Evolutionary conservation across 2,329 filamentous ascomycete species (phyloP).

Genomic region (Cladosporium sp.): DNA sequence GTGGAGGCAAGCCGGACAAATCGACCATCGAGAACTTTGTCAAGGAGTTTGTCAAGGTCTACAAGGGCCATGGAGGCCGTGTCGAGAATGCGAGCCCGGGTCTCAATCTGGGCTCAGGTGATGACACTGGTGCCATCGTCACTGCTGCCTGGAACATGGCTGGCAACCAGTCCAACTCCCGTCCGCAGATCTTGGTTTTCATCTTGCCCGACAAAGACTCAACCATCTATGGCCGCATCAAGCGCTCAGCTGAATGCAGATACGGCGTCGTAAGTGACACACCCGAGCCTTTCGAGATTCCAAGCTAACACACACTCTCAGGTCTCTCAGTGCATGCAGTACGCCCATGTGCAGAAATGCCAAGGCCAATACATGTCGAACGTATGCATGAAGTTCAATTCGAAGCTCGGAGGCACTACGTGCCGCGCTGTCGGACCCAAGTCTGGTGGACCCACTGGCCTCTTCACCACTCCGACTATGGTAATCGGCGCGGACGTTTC

Average conservation of each 20-base stretch:
- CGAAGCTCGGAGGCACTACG: slow-evolving; percentile 86
- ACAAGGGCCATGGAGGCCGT: slow-evolving; percentile 62
- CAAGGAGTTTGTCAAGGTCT: slow-evolving; percentile 63
- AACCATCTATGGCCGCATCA: slow-evolving; percentile 78
- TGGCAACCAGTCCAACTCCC: slow-evolving; percentile 55
- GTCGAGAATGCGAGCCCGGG: slow-evolving; percentile 52
- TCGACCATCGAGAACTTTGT: slow-evolving; percentile 56
- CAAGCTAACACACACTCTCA: not conserved
- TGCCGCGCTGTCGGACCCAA: slow-evolving; percentile 50
- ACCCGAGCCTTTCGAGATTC: no score
- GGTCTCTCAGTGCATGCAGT: slow-evolving; percentile 69
- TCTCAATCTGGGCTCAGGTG: slow-evolving; percentile 40
- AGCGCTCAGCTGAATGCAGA: slow-evolving; percentile 84
- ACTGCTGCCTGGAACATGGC: slow-evolving; percentile 56
- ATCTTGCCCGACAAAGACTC: slow-evolving; percentile 72
- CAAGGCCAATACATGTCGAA: slow-evolving; percentile 88
- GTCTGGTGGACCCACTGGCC: slow-evolving; percentile 35
- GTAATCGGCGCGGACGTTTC: slow-evolving; percentile 91
- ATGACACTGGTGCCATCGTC: slow-evolving; percentile 36
- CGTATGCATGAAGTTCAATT: slow-evolving; percentile 94
- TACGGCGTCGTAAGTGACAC: slow-evolving; percentile 60
- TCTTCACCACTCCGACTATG: slow-evolving; percentile 63
- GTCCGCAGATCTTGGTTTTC: slow-evolving; percentile 78
- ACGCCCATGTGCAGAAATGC: slow-evolving; percentile 66
- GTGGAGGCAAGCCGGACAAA: slow-evolving; percentile 47